These are phyloP conservation scores for Cladosporium phlei DNA, from an alignment of 2,329 filamentous ascomycete species.

Conservation along the genomic window DNA sequence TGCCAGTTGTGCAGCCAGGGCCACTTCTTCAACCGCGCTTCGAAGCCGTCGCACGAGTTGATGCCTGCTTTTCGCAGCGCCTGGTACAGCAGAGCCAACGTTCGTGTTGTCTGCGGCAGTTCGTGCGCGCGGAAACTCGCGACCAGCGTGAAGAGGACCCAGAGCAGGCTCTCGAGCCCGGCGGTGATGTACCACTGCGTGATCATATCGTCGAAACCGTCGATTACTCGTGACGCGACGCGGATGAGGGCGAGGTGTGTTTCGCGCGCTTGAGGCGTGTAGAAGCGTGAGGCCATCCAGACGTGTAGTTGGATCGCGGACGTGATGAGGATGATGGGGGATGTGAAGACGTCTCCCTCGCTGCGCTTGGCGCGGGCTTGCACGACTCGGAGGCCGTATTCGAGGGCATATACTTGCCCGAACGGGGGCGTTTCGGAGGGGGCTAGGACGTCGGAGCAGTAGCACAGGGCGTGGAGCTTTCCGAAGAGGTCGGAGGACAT, in stretches of 20 bases:
- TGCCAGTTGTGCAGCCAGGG: slow-evolving; percentile 10
- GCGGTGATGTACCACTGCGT: slow-evolving; percentile 12
- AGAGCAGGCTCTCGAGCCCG: slow-evolving; percentile 2
- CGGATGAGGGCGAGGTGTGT: slow-evolving; percentile 8
- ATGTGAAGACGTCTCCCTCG: slow-evolving; percentile 2
- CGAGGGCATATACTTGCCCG: slow-evolving; percentile 8
- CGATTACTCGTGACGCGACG: neutral
- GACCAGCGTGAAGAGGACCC: slow-evolving; percentile 5
- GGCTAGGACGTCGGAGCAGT: neutral
- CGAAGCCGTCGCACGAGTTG: slow-evolving; percentile 4
- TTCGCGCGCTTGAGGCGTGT: slow-evolving; percentile 8
- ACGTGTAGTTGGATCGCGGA: slow-evolving; percentile 10
- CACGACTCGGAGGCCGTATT: slow-evolving; percentile 8
- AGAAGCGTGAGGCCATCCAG: slow-evolving; percentile 11
- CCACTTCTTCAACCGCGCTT: neutral
- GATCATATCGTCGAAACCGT: slow-evolving; percentile 8
- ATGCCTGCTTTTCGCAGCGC: slow-evolving; percentile 8
- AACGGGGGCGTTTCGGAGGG: slow-evolving; percentile 3
- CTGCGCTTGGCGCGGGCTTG: slow-evolving; percentile 6
- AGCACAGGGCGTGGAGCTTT: slow-evolving; percentile 10
- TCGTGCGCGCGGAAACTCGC: slow-evolving; percentile 9
- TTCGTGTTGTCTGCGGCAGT: neutral
- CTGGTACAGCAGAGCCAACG: slow-evolving; percentile 4
- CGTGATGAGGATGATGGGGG: slow-evolving; percentile 5
- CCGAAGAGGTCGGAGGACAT: slow-evolving; percentile 10